phyloP scores from a whole-genome alignment of 805 yeast species.

The Saccharomycopsis schoenii region DNA sequence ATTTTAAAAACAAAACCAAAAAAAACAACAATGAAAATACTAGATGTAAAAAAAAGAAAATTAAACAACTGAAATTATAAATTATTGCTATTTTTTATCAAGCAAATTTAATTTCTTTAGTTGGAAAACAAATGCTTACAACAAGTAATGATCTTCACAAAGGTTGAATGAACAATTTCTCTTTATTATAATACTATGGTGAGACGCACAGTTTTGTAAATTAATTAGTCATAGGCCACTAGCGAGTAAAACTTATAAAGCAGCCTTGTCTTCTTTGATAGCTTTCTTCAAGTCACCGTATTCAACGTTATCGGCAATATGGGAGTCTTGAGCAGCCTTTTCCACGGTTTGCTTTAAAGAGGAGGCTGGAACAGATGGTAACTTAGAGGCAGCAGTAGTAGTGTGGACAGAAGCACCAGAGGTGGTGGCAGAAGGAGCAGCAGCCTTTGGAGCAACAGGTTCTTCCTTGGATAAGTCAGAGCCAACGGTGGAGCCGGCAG shows the following conservation, averaged over 20 bases:
- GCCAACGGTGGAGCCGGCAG: conserved; percentile 63
- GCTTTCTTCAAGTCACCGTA: conserved; percentile 26
- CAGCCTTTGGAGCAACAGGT: conserved; percentile 11
- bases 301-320: conserved; percentile 21
- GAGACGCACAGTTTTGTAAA: not conserved
- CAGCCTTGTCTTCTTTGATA: conserved; percentile 12
- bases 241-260: not conserved
- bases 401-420: conserved; percentile 3
- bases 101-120: not conserved
- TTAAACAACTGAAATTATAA: not conserved
- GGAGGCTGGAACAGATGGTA: conserved; percentile 15
- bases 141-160: not conserved
- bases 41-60: too few relatives aligned
- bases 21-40: too few relatives aligned
- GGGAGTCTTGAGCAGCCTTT: conserved; percentile 18
- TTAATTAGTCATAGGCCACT: not conserved
- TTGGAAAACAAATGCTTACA: not conserved
- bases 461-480: conserved; percentile 14
- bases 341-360: not conserved
- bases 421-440: conserved; percentile 14
- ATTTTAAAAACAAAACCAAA: too few relatives aligned
- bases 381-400: conserved; percentile 13
- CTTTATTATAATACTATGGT: not conserved
- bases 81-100: too few relatives aligned
- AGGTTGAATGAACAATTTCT: not conserved